phyloP scores from a whole-genome alignment of 768 basidiomycete genomes.

The Auriscalpium microsporum region DNA sequence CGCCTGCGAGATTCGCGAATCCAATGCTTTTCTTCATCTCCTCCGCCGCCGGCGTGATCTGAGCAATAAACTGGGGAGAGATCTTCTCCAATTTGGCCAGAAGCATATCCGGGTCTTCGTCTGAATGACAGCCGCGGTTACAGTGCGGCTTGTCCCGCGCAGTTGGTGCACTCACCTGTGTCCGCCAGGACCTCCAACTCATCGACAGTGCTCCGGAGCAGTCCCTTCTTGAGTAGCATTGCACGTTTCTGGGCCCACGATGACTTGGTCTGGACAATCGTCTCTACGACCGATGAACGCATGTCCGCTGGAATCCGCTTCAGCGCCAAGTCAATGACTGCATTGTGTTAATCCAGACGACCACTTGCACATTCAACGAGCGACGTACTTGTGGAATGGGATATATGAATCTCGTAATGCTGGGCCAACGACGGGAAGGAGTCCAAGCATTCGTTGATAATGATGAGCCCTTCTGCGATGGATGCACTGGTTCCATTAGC shows the following conservation, averaged over 20 bases:
- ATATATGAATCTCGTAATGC: slow-evolving; percentile 69
- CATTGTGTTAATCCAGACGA: neutral
- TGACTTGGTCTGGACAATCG: slow-evolving; percentile 58
- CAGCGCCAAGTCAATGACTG: slow-evolving; percentile 62
- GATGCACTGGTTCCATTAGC: slow-evolving; percentile 56
- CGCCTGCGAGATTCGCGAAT: slow-evolving; percentile 52
- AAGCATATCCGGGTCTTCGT: slow-evolving; percentile 54
- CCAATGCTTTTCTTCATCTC: slow-evolving; percentile 59
- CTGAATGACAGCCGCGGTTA: slow-evolving; percentile 24
- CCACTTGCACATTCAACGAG: neutral
- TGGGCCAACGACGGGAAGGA: slow-evolving; percentile 62
- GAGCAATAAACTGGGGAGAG: slow-evolving; percentile 41
- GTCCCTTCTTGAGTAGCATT: slow-evolving; percentile 58
- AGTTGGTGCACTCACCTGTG: slow-evolving; percentile 32
- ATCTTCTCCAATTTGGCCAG: slow-evolving; percentile 49
- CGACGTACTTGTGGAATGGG: slow-evolving; percentile 63
- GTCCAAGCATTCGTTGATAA: slow-evolving; percentile 58
- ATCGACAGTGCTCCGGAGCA: slow-evolving; percentile 58
- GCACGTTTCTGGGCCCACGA: slow-evolving; percentile 62
- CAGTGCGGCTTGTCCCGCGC: neutral
- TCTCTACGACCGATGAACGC: slow-evolving; percentile 50
- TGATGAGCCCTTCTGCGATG: slow-evolving; percentile 63
- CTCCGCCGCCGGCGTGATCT: slow-evolving; percentile 43
- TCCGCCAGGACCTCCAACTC: slow-evolving; percentile 68
- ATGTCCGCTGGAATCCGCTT: slow-evolving; percentile 51